These are phyloP conservation scores for Naegleria gruberi DNA, from an alignment of 208 protist genomes.

Conservation along the genomic window DNA sequence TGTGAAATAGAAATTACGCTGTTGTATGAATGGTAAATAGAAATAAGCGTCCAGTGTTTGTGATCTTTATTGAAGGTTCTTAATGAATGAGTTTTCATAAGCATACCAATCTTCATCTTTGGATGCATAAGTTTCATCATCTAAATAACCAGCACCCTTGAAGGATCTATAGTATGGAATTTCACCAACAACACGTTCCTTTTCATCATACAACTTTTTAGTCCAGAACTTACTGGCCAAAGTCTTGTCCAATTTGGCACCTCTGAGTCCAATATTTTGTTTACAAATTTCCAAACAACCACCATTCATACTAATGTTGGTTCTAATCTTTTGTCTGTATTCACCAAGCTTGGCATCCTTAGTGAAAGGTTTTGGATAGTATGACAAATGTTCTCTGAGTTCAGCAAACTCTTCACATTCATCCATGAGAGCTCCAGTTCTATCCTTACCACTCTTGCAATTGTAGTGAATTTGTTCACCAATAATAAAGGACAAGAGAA, in stretches of 20 bases:
- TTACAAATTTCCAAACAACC: not conserved
- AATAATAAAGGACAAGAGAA: not conserved
- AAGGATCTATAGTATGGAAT: not conserved
- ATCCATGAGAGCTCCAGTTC: not conserved
- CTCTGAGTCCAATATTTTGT: not conserved
- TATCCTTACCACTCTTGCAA: slow-evolving; percentile 20
- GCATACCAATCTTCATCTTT: not conserved
- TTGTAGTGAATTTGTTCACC: slow-evolving; percentile 18
- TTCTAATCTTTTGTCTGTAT: slow-evolving; percentile 4
- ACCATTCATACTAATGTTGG: not conserved
- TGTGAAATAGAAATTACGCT: no score
- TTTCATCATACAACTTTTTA: not conserved
- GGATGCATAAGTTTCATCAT: not conserved
- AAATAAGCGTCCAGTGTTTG: no score
- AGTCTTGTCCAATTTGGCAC: not conserved
- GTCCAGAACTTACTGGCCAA: not conserved
- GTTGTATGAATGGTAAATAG: no score
- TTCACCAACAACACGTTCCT: not conserved
- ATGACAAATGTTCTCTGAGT: not conserved
- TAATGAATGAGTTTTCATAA: not conserved
- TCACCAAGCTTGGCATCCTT: not conserved
- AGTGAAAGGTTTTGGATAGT: not conserved
- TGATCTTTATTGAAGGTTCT: not conserved
- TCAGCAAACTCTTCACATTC: slow-evolving; percentile 6
- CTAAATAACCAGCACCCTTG: not conserved